Base-by-base conservation (phyloP, 129 eudicot genomes). In the Solidago caesia region DNA sequence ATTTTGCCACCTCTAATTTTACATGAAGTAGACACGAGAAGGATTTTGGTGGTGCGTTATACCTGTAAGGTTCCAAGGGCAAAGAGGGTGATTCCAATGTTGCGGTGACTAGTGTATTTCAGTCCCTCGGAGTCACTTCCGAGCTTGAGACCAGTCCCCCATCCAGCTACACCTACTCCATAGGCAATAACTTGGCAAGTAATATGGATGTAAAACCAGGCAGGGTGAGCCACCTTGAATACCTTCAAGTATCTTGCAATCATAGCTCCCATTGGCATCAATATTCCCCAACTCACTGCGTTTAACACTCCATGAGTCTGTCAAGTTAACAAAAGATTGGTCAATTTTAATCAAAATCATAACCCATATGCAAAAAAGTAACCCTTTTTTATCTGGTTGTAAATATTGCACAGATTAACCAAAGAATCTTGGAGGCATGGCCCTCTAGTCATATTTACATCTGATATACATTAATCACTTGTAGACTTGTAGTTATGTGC, bases 211-310 rank as follows among this genome's bases (percentile, higher is more conserved):
- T 95, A 95, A 76, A 95, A 95, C 99, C 99, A 95, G 10, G 96
- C 96, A 44, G 99, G 99, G 72, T 91, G 81, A 6, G 94, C 97
- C 47, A 86, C 55, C 73, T 88, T 87, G 77, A 95, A 91, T 53
- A 95, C 99, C 85, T 75, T 95, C 89, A 95, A 25, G 72, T 95
- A 91, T 77, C 99, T 82, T 16, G 99, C 99, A 53, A 83, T 13
- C 81, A 91, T 80, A n/a, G 94, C 96, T 3, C 99, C 99, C 63
- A 91, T 41, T 3, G 99, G 99, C 97, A 95, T 78, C 84, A 95
- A 60, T 25, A 86, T 74, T 5, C 99, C 99, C 99, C 99, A 95
- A 79, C 97, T 89, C 67, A 95, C 94, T 2, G 84, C 96, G 74
- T 87, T 91, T 68, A 95, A 59, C 81, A 95, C 94, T 67, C 99